Evolutionary conservation across 768 basidiomycete genomes (phyloP), one percentile per base, ranked within the genome.

Genomic region (Kwoniella europaea): DNA sequence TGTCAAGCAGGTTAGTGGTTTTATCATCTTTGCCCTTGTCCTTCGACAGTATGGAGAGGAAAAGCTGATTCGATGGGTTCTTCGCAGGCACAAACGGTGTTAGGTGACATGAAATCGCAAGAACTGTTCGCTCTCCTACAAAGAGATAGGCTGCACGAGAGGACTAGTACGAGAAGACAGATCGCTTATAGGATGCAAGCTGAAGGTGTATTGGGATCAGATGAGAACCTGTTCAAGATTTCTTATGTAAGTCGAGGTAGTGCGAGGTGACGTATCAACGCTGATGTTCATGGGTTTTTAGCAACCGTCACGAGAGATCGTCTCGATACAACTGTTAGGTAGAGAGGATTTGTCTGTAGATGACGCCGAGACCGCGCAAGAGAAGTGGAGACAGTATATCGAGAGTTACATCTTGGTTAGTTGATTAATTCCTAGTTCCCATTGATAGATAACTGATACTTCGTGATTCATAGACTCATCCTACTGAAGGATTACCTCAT

Each of bases 1-100:
- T 63, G 88, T 98, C 82, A 98, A 98, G 85, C 94, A 97, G 87
- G 94, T 93, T 70, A 82, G 87, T 76, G 88, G 65, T 83, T n/a
- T 88, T 89, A 0, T 86, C 88, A 18, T 88, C 5, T 78, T 87
- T 1, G 78, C 83, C 41, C 54, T 63, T 68, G 65, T 50, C 44
- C 35, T 35, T 35, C 7, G 35, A 35, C 35, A 35, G 35, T 35
- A 6, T 7, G 50, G 13, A 41, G 29, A 54, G 43, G 35, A 60
- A 22, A 5, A 27, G 59, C 68, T 79, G 74, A 75, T 60, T 72
- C 16, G 60, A 72, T 62, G 61, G 61, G n/a, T 42, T 15, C 29
- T 42, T 41, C 22, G 24, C 81, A 94, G 93, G 92, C 93, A 24
- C 94, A 97, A 82, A 91, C 90, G 2, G 89, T 96, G 62, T 83